Evolutionary conservation across 176 grass and related monocot genomes (phyloP).

Genomic region (Oryza rufipogon): DNA sequence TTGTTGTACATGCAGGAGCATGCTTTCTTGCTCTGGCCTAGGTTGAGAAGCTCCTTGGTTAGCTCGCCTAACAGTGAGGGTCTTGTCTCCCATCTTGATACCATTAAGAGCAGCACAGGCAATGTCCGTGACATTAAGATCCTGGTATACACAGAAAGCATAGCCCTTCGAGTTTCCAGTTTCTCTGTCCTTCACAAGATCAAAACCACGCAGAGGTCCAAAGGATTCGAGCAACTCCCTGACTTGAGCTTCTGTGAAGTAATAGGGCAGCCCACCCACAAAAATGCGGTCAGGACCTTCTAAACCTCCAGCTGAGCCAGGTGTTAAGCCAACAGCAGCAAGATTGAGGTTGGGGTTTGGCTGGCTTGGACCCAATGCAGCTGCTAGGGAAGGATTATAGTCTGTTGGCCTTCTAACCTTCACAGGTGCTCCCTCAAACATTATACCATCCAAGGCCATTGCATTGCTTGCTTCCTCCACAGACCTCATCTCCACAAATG

Average conservation of each 20-base stretch:
- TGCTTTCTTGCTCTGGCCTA: slow-evolving; percentile 87
- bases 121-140: slow-evolving; percentile 87
- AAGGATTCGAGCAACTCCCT: slow-evolving; percentile 96
- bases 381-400: slow-evolving; percentile 95
- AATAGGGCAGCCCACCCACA: slow-evolving; percentile 94
- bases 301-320: slow-evolving; percentile 88
- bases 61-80: slow-evolving; percentile 89
- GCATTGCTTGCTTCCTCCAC: slow-evolving; percentile 99
- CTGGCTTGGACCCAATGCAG: slow-evolving; percentile 90
- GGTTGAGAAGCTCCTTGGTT: slow-evolving; percentile 89
- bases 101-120: slow-evolving; percentile 98
- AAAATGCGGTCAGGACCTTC: slow-evolving; percentile 97
- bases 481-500: slow-evolving; percentile 99
- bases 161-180: slow-evolving; percentile 98
- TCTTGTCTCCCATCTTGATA: slow-evolving; percentile 99
- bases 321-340: slow-evolving; percentile 83
- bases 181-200: slow-evolving; percentile 97
- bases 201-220: slow-evolving; percentile 88
- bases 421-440: slow-evolving; percentile 94
- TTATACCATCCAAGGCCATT: slow-evolving; percentile 97
- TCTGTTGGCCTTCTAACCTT: slow-evolving; percentile 94
- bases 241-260: slow-evolving; percentile 95
- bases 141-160: slow-evolving; percentile 96
- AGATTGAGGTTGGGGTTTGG: slow-evolving; percentile 96
- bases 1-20: slow-evolving; percentile 88